phyloP scores from a whole-genome alignment of 805 yeast species.

The Yueomyces sinensis region DNA sequence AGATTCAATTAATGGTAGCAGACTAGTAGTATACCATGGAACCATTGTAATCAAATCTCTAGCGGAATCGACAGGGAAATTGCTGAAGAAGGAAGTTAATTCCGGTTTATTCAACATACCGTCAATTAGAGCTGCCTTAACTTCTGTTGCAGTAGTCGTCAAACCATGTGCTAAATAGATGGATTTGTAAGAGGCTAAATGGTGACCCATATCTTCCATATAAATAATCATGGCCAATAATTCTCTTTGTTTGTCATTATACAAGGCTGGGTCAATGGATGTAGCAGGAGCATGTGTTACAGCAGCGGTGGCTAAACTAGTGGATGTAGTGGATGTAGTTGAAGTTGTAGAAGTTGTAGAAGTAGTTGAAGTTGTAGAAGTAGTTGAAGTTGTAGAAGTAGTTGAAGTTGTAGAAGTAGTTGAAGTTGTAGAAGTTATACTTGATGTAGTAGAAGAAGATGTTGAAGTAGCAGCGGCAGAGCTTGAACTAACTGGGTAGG shows the following conservation, averaged over 20 bases:
- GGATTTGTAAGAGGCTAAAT: neutral
- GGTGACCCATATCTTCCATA: neutral
- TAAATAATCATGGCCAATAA: neutral
- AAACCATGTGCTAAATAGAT: neutral
- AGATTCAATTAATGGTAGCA: slow-evolving; percentile 8
- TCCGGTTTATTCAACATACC: no score
- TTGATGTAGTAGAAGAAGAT: neutral
- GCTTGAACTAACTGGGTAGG: slow-evolving; percentile 1
- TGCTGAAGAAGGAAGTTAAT: slow-evolving; percentile 19
- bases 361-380: slow-evolving; percentile 2
- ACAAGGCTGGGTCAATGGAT: neutral
- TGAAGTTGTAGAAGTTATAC: slow-evolving; percentile 1
- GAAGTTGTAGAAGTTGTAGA: neutral
- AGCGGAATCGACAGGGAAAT: slow-evolving; percentile 16
- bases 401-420: slow-evolving; percentile 2
- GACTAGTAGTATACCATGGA: slow-evolving; percentile 23
- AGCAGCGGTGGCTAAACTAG: slow-evolving; percentile 3
- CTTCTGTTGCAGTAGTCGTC: slow-evolving; percentile 14
- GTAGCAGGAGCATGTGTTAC: slow-evolving; percentile 16
- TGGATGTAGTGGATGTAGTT: neutral
- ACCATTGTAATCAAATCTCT: slow-evolving; percentile 18
- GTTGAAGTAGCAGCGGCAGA: slow-evolving; percentile 1
- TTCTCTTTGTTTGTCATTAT: neutral
- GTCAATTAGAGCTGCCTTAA: slow-evolving; percentile 11
- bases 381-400: slow-evolving; percentile 1